Percentiles rank a stretch among this genome's conserved stretches.
phyloP scores from a whole-genome alignment of 306 rosid genomes.

The Ceratonia siliqua region DNA sequence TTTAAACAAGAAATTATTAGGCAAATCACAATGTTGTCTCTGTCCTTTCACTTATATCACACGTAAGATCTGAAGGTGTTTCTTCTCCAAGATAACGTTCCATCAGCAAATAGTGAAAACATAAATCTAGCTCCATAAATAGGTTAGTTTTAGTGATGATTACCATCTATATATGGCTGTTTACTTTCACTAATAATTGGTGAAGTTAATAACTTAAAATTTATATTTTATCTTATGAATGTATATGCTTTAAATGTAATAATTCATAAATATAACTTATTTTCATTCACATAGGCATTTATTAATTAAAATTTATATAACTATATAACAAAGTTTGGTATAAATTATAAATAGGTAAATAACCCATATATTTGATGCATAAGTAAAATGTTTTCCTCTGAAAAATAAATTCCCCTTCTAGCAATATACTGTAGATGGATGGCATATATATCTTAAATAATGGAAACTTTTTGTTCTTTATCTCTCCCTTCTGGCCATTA shows the following conservation, averaged over 20 bases:
- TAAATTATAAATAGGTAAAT: too few species aligned
- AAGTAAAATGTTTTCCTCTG: neutral
- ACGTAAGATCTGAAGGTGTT: neutral
- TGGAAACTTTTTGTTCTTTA: neutral
- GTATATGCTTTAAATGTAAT: too few species aligned
- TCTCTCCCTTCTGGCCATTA: conserved; percentile 1
- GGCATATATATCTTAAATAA: neutral
- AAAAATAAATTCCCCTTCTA: too few species aligned
- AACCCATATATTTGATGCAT: neutral
- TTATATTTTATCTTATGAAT: too few species aligned
- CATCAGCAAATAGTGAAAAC: neutral
- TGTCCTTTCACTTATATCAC: conserved; percentile 28
- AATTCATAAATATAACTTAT: too few species aligned
- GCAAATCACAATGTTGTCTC: conserved; percentile 38
- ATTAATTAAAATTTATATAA: neutral
- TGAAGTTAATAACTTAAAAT: neutral
- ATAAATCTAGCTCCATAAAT: neutral
- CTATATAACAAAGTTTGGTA: too few species aligned
- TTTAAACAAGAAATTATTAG: conserved; percentile 40
- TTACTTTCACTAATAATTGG: conserved; percentile 16
- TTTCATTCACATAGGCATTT: too few species aligned
- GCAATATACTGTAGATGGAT: neutral
- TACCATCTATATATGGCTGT: neutral
- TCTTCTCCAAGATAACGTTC: neutral
- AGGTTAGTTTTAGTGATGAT: neutral